phyloP scores from a whole-genome alignment of 2,329 filamentous ascomycete species.

The Fusarium buharicum region DNA sequence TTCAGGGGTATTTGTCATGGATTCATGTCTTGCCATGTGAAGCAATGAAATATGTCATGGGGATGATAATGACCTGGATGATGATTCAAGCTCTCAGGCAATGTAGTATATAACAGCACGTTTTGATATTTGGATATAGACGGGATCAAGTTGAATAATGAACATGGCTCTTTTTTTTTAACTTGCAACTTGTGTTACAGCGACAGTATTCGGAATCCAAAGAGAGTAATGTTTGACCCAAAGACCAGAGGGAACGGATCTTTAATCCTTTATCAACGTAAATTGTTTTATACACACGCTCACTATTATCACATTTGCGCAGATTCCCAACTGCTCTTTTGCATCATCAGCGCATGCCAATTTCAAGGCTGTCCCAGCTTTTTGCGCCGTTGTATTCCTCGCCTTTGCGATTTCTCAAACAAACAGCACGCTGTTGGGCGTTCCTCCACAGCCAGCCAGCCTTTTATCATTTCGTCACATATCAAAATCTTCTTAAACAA shows the following conservation, averaged over 20 bases:
- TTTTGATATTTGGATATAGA: slow-evolving; percentile 24
- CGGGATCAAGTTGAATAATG: slow-evolving; percentile 14
- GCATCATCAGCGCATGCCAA: slow-evolving; percentile 26
- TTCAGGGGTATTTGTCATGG: slow-evolving; percentile 16
- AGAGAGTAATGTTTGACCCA: background rate
- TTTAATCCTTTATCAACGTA: slow-evolving; percentile 22
- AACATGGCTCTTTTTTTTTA: slow-evolving; percentile 8
- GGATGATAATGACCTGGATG: slow-evolving; percentile 41
- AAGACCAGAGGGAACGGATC: background rate
- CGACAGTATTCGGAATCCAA: background rate
- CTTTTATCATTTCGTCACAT: slow-evolving; percentile 18
- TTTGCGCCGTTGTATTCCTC: slow-evolving; percentile 41
- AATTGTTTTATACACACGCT: slow-evolving; percentile 40
- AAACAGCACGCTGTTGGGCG: slow-evolving; percentile 23
- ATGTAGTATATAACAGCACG: slow-evolving; percentile 21
- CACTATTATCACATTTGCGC: slow-evolving; percentile 37
- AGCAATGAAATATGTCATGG: slow-evolving; percentile 34
- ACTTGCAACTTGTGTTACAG: background rate
- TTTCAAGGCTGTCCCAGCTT: slow-evolving; percentile 31
- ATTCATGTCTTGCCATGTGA: slow-evolving; percentile 33
- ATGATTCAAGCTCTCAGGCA: slow-evolving; percentile 26
- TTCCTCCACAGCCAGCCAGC: slow-evolving; percentile 1
- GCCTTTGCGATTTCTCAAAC: slow-evolving; percentile 28
- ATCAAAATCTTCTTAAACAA: slow-evolving; percentile 59
- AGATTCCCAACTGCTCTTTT: slow-evolving; percentile 28